Conservation (phyloP, 176 grass and related monocot genomes). For the Pontederia paniculata region DNA sequence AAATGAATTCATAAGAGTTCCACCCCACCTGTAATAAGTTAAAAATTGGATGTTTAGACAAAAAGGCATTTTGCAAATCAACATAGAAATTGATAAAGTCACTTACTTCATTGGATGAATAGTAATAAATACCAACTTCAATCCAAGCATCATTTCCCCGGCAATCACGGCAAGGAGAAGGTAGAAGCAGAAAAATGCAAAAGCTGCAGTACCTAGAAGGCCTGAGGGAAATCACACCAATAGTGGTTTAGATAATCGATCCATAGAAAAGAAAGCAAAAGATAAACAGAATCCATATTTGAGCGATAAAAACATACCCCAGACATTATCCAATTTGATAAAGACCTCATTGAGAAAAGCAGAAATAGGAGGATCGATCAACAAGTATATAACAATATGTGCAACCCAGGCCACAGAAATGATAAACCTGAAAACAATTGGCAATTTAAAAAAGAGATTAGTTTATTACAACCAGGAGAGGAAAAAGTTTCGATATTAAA, state of each 20-base stretch:
- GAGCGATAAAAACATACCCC: slow-evolving; percentile 73
- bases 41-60: background rate
- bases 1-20: slow-evolving; percentile 95
- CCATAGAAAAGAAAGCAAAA: slow-evolving; percentile 11
- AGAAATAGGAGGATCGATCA: slow-evolving; percentile 79
- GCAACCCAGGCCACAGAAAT: slow-evolving; percentile 94
- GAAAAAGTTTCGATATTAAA: no score
- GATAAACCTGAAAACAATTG: slow-evolving; percentile 53
- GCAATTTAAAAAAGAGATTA: background rate
- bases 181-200: slow-evolving; percentile 99
- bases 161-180: slow-evolving; percentile 96
- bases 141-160: slow-evolving; percentile 94
- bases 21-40: slow-evolving; percentile 75
- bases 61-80: background rate
- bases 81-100: background rate
- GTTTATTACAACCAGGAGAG: background rate
- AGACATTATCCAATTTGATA: slow-evolving; percentile 78
- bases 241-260: slow-evolving; percentile 8
- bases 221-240: slow-evolving; percentile 30
- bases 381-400: slow-evolving; percentile 92
- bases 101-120: slow-evolving; percentile 99
- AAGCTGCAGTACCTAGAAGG: slow-evolving; percentile 91
- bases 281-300: slow-evolving; percentile 18
- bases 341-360: slow-evolving; percentile 97
- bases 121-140: slow-evolving; percentile 96